phyloP scores from a whole-genome alignment of 2,329 filamentous ascomycete genomes.

The Dothiorella sarmentorum region DNA sequence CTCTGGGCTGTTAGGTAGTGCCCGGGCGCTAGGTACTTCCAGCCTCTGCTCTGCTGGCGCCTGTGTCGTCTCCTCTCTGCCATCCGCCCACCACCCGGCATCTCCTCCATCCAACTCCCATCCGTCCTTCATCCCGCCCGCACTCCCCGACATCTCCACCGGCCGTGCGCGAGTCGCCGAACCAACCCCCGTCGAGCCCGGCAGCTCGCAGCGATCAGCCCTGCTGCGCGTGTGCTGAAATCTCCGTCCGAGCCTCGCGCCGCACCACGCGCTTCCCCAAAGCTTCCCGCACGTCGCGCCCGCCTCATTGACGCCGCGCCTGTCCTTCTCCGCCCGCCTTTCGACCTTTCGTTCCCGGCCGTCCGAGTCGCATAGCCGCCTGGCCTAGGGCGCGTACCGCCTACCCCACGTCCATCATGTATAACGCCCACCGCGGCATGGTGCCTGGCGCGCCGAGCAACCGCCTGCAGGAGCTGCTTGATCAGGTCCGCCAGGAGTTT shows the following conservation, averaged over 20 bases:
- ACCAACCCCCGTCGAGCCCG: conserved; percentile 3
- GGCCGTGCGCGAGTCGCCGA: conserved; percentile 2
- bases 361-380: neutral
- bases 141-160: neutral
- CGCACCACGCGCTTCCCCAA: neutral
- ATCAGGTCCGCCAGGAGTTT: conserved; percentile 87
- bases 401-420: conserved; percentile 57
- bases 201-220: neutral
- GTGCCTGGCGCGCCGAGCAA: conserved; percentile 63
- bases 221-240: conserved; percentile 10
- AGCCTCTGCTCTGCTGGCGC: conserved; percentile 15
- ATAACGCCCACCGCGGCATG: conserved; percentile 81
- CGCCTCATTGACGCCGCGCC: conserved; percentile 9
- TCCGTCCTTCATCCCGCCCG: conserved; percentile 20
- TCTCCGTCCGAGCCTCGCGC: neutral
- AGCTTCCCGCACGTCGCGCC: neutral
- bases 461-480: conserved; percentile 86
- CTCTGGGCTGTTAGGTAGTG: neutral
- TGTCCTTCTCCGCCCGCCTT: neutral
- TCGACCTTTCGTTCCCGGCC: neutral
- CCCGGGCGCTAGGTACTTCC: conserved; percentile 6
- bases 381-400: neutral
- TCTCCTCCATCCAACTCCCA: conserved; percentile 5
- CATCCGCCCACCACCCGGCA: neutral
- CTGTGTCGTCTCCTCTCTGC: conserved; percentile 13